Percentiles rank a stretch among this genome's conserved stretches.
Evolutionary conservation across 139 green algal genomes (phyloP).

Genomic region (Nannochloris sp.): DNA sequence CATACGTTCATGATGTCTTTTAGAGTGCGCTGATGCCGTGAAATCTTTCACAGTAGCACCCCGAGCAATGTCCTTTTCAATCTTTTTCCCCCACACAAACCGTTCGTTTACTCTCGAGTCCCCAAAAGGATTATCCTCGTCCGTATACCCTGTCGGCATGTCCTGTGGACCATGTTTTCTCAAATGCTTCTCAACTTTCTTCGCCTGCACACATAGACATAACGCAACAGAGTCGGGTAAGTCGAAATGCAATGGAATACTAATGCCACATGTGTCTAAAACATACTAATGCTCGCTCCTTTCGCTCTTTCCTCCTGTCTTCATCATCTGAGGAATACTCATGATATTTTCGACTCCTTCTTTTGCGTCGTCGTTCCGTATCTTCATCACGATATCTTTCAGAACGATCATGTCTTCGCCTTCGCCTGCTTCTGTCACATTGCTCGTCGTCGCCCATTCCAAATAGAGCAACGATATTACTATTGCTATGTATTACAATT

Average conservation of each 20-base stretch:
- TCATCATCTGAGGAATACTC: not conserved
- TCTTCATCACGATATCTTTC: not conserved
- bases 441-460: not conserved
- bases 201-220: constrained; percentile 23
- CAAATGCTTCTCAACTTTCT: constrained; percentile 47
- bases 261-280: too few relatives aligned
- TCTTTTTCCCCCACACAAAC: constrained; percentile 95
- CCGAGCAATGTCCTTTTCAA: constrained; percentile 63
- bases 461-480: not conserved
- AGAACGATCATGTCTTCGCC: not conserved
- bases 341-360: too few relatives aligned
- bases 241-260: not conserved
- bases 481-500: too few relatives aligned
- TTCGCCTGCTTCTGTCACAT: not conserved
- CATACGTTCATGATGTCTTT: constrained; percentile 43
- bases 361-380: too few relatives aligned
- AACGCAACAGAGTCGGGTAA: not conserved
- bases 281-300: constrained; percentile 3
- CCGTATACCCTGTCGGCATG: constrained; percentile 44
- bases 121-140: constrained; percentile 68
- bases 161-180: constrained; percentile 38
- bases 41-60: constrained; percentile 58
- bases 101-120: constrained; percentile 49
- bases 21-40: constrained; percentile 38
- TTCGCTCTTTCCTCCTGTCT: not conserved